These are phyloP conservation scores for Naganishia sp. DNA, from an alignment of 1,284 basidiomycete species.

Conservation along the genomic window DNA sequence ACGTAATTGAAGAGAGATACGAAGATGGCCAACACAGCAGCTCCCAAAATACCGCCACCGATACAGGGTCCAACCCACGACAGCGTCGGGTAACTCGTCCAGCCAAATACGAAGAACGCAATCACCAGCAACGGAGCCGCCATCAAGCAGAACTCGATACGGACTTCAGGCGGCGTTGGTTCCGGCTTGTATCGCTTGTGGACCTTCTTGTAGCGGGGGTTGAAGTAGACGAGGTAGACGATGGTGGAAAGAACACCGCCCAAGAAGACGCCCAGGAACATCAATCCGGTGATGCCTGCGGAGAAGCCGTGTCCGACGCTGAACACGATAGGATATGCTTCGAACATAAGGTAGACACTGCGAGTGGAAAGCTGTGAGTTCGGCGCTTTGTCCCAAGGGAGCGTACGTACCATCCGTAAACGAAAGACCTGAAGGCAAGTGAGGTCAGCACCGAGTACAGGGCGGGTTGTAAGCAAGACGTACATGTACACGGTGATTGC, in stretches of 20 bases:
- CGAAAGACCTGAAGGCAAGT: conserved; percentile 8
- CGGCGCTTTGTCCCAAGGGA: background rate
- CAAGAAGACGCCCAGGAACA: conserved; percentile 57
- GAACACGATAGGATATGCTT: conserved; percentile 57
- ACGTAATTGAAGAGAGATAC: conserved; percentile 50
- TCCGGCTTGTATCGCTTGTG: conserved; percentile 33
- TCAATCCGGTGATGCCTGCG: conserved; percentile 53
- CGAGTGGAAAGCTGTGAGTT: background rate
- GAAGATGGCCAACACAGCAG: conserved; percentile 61
- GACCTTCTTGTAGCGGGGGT: conserved; percentile 39
- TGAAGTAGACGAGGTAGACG: conserved; percentile 39
- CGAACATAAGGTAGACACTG: conserved; percentile 41
- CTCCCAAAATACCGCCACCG: conserved; percentile 54
- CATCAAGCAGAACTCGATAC: conserved; percentile 45
- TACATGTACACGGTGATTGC: conserved; percentile 68
- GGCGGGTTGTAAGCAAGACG: background rate
- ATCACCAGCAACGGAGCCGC: conserved; percentile 47
- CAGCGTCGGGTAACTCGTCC: conserved; percentile 47
- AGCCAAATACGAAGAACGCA: conserved; percentile 51
- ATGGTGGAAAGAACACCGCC: conserved; percentile 48
- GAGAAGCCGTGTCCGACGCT: conserved; percentile 56
- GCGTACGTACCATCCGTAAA: conserved; percentile 17
- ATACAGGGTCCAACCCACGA: conserved; percentile 55
- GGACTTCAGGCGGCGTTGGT: conserved; percentile 44
- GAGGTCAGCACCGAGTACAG: background rate